These are phyloP conservation scores for Hyparrhenia diplandra DNA, from an alignment of 176 grass and related monocot species.

Conservation along the genomic window DNA sequence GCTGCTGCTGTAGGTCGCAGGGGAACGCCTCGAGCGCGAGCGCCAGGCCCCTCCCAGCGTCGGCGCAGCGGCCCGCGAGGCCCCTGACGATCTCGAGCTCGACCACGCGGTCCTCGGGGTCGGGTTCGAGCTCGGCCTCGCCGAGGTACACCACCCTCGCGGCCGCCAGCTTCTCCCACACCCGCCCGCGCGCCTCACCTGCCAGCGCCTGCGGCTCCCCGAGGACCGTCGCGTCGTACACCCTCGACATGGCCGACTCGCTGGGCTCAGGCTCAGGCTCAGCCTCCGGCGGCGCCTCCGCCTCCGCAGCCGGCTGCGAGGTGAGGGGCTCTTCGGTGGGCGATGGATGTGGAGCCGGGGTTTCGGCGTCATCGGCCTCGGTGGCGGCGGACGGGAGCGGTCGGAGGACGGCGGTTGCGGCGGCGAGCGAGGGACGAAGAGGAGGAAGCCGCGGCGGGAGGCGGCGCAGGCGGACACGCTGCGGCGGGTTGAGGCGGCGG, in stretches of 20 bases:
- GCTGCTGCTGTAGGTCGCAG: conserved; percentile 72
- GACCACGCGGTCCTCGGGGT: conserved; percentile 73
- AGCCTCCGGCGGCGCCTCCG: not conserved
- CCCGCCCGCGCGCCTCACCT: conserved; percentile 57
- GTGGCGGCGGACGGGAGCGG: conserved; percentile 5
- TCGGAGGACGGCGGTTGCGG: conserved; percentile 37
- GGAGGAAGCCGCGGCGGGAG: conserved; percentile 56
- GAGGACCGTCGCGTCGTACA: conserved; percentile 94
- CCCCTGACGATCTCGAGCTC: conserved; percentile 83
- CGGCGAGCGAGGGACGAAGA: conserved; percentile 59
- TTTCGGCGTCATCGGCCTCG: not conserved
- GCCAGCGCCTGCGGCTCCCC: conserved; percentile 85
- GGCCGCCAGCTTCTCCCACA: conserved; percentile 87
- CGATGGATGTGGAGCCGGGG: not conserved
- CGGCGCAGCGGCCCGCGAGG: conserved; percentile 44
- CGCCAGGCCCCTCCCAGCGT: conserved; percentile 45
- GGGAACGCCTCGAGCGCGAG: conserved; percentile 81
- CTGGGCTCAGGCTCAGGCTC: too few relatives aligned
- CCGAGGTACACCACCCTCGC: conserved; percentile 87
- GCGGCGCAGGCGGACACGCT: conserved; percentile 20
- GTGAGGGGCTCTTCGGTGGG: not conserved
- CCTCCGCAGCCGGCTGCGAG: not conserved
- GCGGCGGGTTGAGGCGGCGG: conserved; percentile 1
- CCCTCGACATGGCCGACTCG: conserved; percentile 60
- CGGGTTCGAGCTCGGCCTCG: conserved; percentile 76